These are phyloP conservation scores for Sherardia arvensis DNA, from an alignment of 257 asterid species.

Conservation along the genomic window DNA sequence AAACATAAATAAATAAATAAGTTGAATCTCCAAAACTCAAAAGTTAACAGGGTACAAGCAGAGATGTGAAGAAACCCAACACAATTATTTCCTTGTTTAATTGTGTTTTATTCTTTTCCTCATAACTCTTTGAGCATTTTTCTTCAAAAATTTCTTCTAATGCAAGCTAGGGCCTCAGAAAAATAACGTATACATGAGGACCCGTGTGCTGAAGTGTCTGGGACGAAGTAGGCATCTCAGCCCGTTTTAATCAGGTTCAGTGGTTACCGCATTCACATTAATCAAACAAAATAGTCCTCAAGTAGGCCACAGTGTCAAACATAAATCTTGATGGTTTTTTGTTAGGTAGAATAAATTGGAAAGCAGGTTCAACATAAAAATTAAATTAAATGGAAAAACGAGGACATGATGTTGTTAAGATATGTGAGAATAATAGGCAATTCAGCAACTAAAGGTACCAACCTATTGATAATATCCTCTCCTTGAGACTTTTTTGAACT, in stretches of 20 bases:
- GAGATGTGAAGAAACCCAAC: background rate
- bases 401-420: background rate
- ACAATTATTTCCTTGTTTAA: background rate
- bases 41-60: background rate
- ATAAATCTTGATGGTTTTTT: background rate
- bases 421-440: background rate
- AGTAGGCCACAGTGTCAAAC: background rate
- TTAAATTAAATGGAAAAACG: background rate
- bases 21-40: background rate
- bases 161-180: background rate
- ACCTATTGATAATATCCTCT: slow-evolving; percentile 65
- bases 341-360: background rate
- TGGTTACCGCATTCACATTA: background rate
- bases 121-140: background rate
- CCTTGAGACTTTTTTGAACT: slow-evolving; percentile 39
- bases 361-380: background rate
- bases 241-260: background rate
- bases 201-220: background rate
- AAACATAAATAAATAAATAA: too few species aligned
- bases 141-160: background rate
- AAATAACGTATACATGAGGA: background rate
- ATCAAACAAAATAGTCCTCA: background rate
- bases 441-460: slow-evolving; percentile 16
- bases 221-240: background rate
- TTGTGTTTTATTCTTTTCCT: background rate